phyloP scores from a whole-genome alignment of 2,329 filamentous ascomycete species.

The Colletotrichum spinosum region DNA sequence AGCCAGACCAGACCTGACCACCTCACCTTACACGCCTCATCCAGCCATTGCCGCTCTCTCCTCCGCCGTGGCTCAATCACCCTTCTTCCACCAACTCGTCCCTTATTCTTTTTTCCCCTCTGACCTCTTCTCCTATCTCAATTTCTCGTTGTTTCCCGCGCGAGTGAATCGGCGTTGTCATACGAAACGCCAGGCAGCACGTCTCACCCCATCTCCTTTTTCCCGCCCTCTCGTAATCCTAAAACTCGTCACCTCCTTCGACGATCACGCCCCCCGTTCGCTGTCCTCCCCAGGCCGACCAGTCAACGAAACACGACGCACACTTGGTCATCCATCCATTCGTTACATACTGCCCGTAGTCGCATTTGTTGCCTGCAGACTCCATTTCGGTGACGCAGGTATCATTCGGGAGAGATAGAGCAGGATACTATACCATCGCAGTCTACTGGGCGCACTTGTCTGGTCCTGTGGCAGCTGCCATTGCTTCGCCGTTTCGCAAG shows the following conservation, averaged over 20 bases:
- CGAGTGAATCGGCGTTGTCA: constrained; percentile 33
- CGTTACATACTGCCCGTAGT: constrained; percentile 28
- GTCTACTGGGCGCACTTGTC: not conserved
- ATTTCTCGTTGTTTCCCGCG: constrained; percentile 32
- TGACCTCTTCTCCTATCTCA: constrained; percentile 22
- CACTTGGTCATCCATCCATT: constrained; percentile 34
- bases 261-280: constrained; percentile 34
- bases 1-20: constrained; percentile 3
- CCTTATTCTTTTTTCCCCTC: constrained; percentile 15
- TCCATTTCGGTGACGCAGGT: constrained; percentile 4
- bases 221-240: constrained; percentile 34
- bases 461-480: constrained; percentile 17
- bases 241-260: constrained; percentile 35
- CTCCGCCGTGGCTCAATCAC: constrained; percentile 28
- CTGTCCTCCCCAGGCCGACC: constrained; percentile 26
- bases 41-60: constrained; percentile 35
- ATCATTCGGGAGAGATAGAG: too few relatives aligned
- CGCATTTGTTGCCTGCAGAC: constrained; percentile 22
- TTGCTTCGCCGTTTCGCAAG: constrained; percentile 16
- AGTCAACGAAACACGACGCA: constrained; percentile 35
- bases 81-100: constrained; percentile 32
- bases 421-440: too few relatives aligned
- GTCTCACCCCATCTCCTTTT: constrained; percentile 25
- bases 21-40: constrained; percentile 28
- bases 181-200: constrained; percentile 35